A percentile compares a stretch with the other conserved stretches of the same genome.
Conservation (phyloP, 139 green algal species). For the Haematococcus lacustris region DNA sequence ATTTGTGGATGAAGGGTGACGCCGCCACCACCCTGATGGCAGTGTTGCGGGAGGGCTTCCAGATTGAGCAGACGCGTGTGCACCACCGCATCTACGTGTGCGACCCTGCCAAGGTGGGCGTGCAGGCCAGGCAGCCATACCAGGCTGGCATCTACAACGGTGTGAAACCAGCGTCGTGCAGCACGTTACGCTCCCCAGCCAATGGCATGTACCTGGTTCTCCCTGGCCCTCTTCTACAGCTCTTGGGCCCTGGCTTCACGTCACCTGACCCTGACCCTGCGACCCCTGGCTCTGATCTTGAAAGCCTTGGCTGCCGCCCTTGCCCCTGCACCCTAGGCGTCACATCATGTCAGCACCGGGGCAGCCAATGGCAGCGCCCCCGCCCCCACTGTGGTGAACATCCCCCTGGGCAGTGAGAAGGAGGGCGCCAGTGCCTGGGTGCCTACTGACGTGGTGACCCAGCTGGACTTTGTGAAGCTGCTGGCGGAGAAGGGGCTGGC, state of each 20-base stretch:
- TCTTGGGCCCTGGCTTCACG: too few relatives aligned
- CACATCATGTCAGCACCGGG: too few relatives aligned
- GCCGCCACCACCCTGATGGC: conserved; percentile 9
- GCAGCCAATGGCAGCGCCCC: background rate
- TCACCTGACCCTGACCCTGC: too few relatives aligned
- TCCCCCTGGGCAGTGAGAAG: conserved; percentile 12
- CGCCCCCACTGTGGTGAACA: conserved; percentile 10
- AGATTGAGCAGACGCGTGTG: conserved; percentile 13
- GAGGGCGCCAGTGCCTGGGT: conserved; percentile 9
- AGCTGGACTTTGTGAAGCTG: conserved; percentile 34
- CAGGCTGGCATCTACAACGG: too few relatives aligned
- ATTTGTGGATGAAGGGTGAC: conserved; percentile 6
- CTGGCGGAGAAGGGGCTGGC: conserved; percentile 20
- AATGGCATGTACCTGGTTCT: too few relatives aligned
- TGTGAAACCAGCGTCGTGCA: too few relatives aligned
- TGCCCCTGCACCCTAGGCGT: too few relatives aligned
- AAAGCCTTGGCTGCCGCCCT: too few relatives aligned
- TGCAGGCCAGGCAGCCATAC: too few relatives aligned
- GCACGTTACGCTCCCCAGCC: too few relatives aligned
- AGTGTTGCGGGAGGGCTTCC: conserved; percentile 10
- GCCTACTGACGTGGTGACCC: conserved; percentile 33
- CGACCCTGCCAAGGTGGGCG: conserved; percentile 6
- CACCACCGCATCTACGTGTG: conserved; percentile 28
- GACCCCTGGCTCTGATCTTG: too few relatives aligned
- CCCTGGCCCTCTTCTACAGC: too few relatives aligned